These are phyloP conservation scores for Lactuca saligna DNA, from an alignment of 129 eudicot species.

Conservation along the genomic window DNA sequence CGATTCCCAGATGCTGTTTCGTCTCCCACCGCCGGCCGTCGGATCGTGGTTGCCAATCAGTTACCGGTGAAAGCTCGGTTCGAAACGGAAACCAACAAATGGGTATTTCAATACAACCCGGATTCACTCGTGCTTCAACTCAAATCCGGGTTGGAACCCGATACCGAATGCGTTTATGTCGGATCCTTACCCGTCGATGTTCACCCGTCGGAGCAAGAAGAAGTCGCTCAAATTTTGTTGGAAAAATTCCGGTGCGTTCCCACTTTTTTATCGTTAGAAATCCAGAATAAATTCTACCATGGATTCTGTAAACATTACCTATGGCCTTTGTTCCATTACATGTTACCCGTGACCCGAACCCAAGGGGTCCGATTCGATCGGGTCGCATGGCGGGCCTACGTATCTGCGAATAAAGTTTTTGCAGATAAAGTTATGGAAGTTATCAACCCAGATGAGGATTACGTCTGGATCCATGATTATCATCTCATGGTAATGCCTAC, in stretches of 20 bases:
- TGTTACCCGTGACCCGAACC: slow-evolving; percentile 59
- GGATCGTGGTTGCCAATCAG: slow-evolving; percentile 73
- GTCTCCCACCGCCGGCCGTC: slow-evolving; percentile 19
- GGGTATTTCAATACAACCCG: slow-evolving; percentile 66
- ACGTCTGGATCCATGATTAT: slow-evolving; percentile 91
- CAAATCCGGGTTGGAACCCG: slow-evolving; percentile 60
- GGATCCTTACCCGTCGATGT: slow-evolving; percentile 64
- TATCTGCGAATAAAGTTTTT: slow-evolving; percentile 70
- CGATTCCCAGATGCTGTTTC: slow-evolving; percentile 24
- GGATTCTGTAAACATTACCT: slow-evolving; percentile 91
- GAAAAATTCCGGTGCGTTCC: slow-evolving; percentile 79
- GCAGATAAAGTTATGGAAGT: slow-evolving; percentile 83
- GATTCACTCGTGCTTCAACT: slow-evolving; percentile 68
- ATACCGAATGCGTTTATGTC: slow-evolving; percentile 55
- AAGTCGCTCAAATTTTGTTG: slow-evolving; percentile 50
- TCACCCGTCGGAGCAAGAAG: slow-evolving; percentile 66
- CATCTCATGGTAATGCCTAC: slow-evolving; percentile 91
- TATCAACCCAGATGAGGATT: slow-evolving; percentile 81
- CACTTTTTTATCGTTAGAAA: slow-evolving; percentile 59
- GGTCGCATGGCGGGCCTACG: slow-evolving; percentile 69
- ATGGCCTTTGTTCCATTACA: slow-evolving; percentile 89
- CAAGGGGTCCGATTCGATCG: slow-evolving; percentile 63
- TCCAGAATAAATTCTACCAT: slow-evolving; percentile 63
- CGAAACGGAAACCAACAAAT: slow-evolving; percentile 32
- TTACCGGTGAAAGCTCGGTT: slow-evolving; percentile 57